Base-by-base conservation (phyloP, 257 asterid species). In the Plantago elongata region DNA sequence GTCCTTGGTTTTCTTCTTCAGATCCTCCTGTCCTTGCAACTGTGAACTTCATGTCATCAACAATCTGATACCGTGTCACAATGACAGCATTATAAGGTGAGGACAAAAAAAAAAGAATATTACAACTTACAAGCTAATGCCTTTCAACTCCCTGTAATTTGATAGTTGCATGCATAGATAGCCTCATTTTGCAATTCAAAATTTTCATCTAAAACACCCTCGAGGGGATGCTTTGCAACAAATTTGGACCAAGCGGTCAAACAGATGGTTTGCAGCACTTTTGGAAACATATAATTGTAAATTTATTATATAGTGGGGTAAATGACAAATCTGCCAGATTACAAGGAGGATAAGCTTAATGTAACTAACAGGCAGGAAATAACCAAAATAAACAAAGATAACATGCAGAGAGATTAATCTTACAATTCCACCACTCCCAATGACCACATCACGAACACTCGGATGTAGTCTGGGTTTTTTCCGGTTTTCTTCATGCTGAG, bases 41-140 rank as follows among this genome's bases (percentile, higher is more conserved):
- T 56, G 99, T 89, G 94, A 77, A 93, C 89, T 79, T 85, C 97
- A 87, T 85, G 82, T 89, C 97, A 79, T 89, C 97, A 15, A 83
- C 95, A 56, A 93, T 93, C 96, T 93, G 64, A 16, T 48, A 70
- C 54, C 61, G 52, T 14, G 62, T 13, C 49, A 66, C 48, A 54
- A 46, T 62, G 43, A 12, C 51, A 60, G 30, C 51, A 66, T n/a
- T n/a, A n/a, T 38, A 13, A 34, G 42, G 56, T 22, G 11, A 27
- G 42, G 34, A 54, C 7, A 15, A 54, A 22, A 12, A 37, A 29
- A 11, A 10, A n/a, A n/a, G n/a, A 54, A 9, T 6, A 6, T 34
- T 5, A 34, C 40, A 34, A 34, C 8, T 22, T 22, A 22, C 27
- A 22, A 22, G 27, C 40, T 34, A 34, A 34, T 34, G 40, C 5